Conservation (phyloP, 2,329 filamentous ascomycete species). For the Fusarium robinianum region DNA sequence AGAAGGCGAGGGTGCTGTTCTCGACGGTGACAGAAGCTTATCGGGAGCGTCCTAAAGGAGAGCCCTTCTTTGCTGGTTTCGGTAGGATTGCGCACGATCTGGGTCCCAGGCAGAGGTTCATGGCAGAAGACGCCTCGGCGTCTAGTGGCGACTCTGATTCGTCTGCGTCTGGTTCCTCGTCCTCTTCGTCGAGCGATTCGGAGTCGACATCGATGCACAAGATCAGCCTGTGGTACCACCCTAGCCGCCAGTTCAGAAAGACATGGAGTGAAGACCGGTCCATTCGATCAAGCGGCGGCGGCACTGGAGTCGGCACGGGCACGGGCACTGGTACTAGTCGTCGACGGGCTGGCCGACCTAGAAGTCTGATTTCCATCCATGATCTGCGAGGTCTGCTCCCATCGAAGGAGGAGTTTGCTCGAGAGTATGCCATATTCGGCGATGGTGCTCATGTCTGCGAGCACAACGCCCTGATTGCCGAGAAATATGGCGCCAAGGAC, state of each 20-base stretch:
- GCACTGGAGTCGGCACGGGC: conserved; percentile 55
- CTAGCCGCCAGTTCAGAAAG: conserved; percentile 56
- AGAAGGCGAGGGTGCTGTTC: conserved; percentile 57
- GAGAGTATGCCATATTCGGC: conserved; percentile 82
- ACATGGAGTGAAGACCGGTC: conserved; percentile 62
- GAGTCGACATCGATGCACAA: conserved; percentile 66
- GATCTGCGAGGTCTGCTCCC: conserved; percentile 73
- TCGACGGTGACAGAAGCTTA: conserved; percentile 51
- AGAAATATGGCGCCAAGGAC: conserved; percentile 70
- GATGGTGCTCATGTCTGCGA: conserved; percentile 79
- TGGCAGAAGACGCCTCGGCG: conserved; percentile 55
- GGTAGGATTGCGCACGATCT: conserved; percentile 58
- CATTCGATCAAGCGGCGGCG: conserved; percentile 62
- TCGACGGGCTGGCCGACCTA: conserved; percentile 54
- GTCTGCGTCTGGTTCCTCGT: conserved; percentile 53
- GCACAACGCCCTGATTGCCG: conserved; percentile 80
- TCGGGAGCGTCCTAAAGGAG: conserved; percentile 55
- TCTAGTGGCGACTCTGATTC: conserved; percentile 57
- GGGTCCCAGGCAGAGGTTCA: conserved; percentile 52
- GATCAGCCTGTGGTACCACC: conserved; percentile 60
- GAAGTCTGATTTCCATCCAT: conserved; percentile 75
- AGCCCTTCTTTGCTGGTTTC: conserved; percentile 62
- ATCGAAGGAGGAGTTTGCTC: conserved; percentile 75
- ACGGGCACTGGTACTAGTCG: conserved; percentile 59
- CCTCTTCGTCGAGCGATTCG: conserved; percentile 62